Percentiles rank a stretch among this genome's conserved stretches.
These are phyloP conservation scores for Claviceps digitariae DNA, from an alignment of 2,329 filamentous ascomycete genomes.

Conservation along the genomic window DNA sequence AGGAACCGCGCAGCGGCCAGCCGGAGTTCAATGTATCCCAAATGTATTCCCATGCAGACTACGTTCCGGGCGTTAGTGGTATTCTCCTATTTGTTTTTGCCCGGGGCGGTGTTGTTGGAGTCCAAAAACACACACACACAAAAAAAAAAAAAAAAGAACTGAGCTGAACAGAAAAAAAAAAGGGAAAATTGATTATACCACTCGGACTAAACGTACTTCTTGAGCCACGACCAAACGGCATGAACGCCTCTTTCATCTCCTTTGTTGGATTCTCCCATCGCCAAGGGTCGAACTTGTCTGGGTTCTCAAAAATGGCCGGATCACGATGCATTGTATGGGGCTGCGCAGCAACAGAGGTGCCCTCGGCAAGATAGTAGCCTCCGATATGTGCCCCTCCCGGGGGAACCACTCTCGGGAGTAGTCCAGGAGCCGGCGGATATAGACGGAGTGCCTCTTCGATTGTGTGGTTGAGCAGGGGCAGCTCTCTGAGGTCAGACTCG, in stretches of 20 bases:
- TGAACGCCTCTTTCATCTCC: conserved; percentile 33
- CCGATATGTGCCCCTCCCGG: conserved; percentile 23
- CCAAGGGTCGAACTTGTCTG: conserved; percentile 13
- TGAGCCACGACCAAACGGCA: conserved; percentile 40
- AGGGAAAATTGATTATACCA: not conserved
- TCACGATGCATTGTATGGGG: conserved; percentile 34
- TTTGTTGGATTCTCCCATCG: conserved; percentile 13
- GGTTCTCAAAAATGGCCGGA: conserved; percentile 24
- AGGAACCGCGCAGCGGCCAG: conserved; percentile 39
- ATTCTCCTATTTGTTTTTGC: not conserved
- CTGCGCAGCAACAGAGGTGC: conserved; percentile 27
- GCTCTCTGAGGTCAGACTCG: conserved; percentile 10
- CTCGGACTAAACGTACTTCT: conserved; percentile 18
- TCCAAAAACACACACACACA: too few relatives aligned
- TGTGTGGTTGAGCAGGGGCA: conserved; percentile 28
- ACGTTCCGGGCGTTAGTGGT: not conserved
- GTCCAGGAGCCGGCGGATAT: conserved; percentile 25
- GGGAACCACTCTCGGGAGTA: conserved; percentile 27
- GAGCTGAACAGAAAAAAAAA: too few relatives aligned
- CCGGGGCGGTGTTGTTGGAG: too few relatives aligned
- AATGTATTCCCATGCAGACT: conserved; percentile 41
- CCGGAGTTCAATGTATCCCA: conserved; percentile 42
- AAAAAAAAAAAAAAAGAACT: too few relatives aligned
- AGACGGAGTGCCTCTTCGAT: conserved; percentile 33
- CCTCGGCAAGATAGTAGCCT: conserved; percentile 26